These are phyloP conservation scores for Zostera marina DNA, from an alignment of 116 monocot species.

Conservation along the genomic window DNA sequence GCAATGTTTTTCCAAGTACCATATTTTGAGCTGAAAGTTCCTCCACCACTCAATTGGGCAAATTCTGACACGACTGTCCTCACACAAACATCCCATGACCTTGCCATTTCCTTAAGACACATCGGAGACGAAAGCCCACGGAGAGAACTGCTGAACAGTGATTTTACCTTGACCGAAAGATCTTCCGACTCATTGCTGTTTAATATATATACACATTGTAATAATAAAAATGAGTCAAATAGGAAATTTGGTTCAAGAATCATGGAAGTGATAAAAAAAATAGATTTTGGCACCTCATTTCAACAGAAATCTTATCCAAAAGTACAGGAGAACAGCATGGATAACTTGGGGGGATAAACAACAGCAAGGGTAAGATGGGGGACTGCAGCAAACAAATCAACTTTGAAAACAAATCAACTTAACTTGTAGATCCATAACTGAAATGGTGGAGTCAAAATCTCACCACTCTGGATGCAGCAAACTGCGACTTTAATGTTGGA, in stretches of 20 bases:
- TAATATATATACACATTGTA: not conserved
- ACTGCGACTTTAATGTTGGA: conserved; percentile 48
- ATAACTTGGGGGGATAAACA: conserved; percentile 57
- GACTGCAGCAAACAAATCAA: conserved; percentile 20
- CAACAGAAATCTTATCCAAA: conserved; percentile 40
- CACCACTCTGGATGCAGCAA: conserved; percentile 45
- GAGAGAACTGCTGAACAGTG: conserved; percentile 42
- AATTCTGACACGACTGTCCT: conserved; percentile 50
- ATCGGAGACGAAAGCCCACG: conserved; percentile 44
- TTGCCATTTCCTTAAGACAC: conserved; percentile 51
- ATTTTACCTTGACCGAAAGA: conserved; percentile 39
- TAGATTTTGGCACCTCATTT: conserved; percentile 20
- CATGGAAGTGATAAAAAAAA: not conserved
- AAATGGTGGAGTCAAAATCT: not conserved
- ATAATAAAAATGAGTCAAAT: not conserved
- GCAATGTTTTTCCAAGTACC: conserved; percentile 54
- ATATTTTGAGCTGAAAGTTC: conserved; percentile 58
- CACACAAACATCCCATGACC: conserved; percentile 54
- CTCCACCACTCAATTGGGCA: conserved; percentile 53
- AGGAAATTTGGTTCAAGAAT: not conserved
- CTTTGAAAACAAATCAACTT: not conserved
- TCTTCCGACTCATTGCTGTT: conserved; percentile 39
- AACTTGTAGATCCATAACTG: too few relatives aligned
- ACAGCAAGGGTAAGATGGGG: conserved; percentile 44
- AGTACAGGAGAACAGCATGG: conserved; percentile 52